Evolutionary conservation across 2,329 filamentous ascomycete genomes (phyloP).

Genomic region (Pseudocercospora eumusae): DNA sequence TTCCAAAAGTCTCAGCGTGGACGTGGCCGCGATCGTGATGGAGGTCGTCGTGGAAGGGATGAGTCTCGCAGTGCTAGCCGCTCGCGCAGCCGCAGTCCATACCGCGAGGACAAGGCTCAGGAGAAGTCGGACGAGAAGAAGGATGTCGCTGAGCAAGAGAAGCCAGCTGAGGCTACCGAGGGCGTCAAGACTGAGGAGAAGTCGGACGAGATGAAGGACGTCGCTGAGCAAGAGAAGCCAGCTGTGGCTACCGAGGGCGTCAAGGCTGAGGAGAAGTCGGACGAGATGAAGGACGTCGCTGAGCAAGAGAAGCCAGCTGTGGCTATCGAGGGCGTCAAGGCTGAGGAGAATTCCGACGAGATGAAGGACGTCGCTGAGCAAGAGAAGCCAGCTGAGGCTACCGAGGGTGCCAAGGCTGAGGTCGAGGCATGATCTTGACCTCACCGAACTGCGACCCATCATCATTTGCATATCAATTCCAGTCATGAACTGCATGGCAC

Average conservation of each 20-base stretch:
- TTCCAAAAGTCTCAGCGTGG: slow-evolving; percentile 28
- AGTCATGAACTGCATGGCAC: slow-evolving; percentile 3
- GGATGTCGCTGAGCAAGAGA: slow-evolving; percentile 1
- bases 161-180: slow-evolving; percentile 8
- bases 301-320: slow-evolving; percentile 6
- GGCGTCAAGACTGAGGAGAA: slow-evolving; percentile 8
- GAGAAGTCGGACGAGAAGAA: not conserved
- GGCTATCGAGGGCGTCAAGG: slow-evolving; percentile 7
- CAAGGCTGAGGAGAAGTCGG: slow-evolving; percentile 14
- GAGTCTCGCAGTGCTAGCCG: slow-evolving; percentile 23
- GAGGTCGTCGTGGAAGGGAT: slow-evolving; percentile 22
- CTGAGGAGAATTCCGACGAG: not conserved
- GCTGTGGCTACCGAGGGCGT: slow-evolving; percentile 6
- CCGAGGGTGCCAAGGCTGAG: slow-evolving; percentile 5
- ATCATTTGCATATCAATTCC: slow-evolving; percentile 3
- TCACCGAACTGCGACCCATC: not conserved
- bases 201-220: slow-evolving; percentile 16
- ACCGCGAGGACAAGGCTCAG: slow-evolving; percentile 14
- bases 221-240: slow-evolving; percentile 2
- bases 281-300: slow-evolving; percentile 10
- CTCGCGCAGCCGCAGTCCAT: slow-evolving; percentile 21
- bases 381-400: slow-evolving; percentile 5
- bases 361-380: slow-evolving; percentile 7
- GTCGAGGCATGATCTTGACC: not conserved
- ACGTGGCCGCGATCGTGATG: slow-evolving; percentile 20